Conservation (phyloP, 176 grass and related monocot species). For the Oryza officinalis region DNA sequence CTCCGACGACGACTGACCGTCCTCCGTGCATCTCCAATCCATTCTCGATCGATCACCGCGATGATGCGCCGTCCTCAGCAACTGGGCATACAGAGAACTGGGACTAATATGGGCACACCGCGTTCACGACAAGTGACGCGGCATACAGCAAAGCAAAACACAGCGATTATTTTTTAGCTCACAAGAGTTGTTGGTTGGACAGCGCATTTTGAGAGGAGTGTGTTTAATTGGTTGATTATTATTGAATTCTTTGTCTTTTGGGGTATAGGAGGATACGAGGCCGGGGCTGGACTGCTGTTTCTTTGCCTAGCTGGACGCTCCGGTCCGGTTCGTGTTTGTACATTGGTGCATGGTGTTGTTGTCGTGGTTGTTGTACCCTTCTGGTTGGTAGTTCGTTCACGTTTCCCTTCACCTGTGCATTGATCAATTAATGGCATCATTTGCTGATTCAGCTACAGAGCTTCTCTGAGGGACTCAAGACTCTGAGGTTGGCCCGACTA, state of each 20-base stretch:
- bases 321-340: constrained; percentile 38
- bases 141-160: neutral
- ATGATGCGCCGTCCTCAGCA: neutral
- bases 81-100: neutral
- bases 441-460: neutral
- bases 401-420: neutral
- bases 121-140: constrained; percentile 2
- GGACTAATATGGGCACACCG: neutral
- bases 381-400: constrained; percentile 27
- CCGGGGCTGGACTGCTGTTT: constrained; percentile 30
- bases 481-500: neutral
- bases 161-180: constrained; percentile 15
- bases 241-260: constrained; percentile 13
- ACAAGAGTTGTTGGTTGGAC: neutral
- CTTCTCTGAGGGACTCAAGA: too few species aligned
- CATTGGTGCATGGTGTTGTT: constrained; percentile 37
- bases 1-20: constrained; percentile 45
- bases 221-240: neutral
- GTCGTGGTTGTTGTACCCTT: constrained; percentile 27
- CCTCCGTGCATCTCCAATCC: neutral
- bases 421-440: neutral
- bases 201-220: neutral
- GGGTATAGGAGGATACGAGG: constrained; percentile 45
- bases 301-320: constrained; percentile 38
- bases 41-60: neutral